phyloP scores from a whole-genome alignment of 2,329 filamentous ascomycete genomes.

The Colletotrichum sp. region DNA sequence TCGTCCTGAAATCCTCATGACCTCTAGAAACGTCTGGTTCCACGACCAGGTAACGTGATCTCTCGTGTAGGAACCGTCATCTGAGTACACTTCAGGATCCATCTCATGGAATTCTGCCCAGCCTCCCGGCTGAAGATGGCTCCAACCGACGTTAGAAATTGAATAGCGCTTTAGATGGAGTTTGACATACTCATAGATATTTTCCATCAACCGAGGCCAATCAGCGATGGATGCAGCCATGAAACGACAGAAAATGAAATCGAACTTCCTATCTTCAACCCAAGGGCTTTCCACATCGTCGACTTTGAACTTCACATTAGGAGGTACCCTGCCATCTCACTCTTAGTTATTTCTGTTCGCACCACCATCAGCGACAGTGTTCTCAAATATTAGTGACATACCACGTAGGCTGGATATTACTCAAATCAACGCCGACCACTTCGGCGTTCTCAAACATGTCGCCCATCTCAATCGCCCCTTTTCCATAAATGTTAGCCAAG shows the following conservation, averaged over 20 bases:
- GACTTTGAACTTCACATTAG: constrained; percentile 68
- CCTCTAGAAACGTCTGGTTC: too few relatives aligned
- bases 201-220: not conserved
- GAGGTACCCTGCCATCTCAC: constrained; percentile 49
- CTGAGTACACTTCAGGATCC: constrained; percentile 9
- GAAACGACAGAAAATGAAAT: constrained; percentile 31
- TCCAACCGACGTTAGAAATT: not conserved
- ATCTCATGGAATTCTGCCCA: constrained; percentile 30
- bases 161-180: not conserved
- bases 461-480: not conserved
- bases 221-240: not conserved
- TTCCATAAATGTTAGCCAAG: too few relatives aligned
- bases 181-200: not conserved
- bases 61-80: too few relatives aligned
- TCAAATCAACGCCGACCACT: not conserved
- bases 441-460: not conserved
- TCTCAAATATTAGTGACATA: not conserved
- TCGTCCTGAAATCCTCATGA: too few relatives aligned
- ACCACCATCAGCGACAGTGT: too few relatives aligned
- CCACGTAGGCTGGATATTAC: not conserved
- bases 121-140: constrained; percentile 38
- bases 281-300: constrained; percentile 64
- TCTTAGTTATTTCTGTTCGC: not conserved
- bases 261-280: constrained; percentile 38
- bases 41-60: too few relatives aligned